Evolutionary conservation across 2,329 filamentous ascomycete species (phyloP), one percentile per base, ranked within the genome.

Genomic region (Penicillium verrucosum): DNA sequence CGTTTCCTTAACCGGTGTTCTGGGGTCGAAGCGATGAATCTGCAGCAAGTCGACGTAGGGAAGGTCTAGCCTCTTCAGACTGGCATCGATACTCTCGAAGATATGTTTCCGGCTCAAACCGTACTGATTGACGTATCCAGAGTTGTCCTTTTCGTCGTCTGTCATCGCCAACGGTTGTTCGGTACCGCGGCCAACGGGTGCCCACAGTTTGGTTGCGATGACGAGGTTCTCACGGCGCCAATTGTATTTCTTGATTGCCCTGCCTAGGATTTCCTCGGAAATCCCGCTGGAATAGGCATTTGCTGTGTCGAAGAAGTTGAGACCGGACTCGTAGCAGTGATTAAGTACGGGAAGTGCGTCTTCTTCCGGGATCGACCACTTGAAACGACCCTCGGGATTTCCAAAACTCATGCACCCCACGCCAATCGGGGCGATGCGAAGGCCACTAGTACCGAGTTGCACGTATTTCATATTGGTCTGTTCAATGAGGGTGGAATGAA

Each of bases 71-170:
- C 73, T 70, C 62, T 73, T 51, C 46, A 85, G 65, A 58, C 80
- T 83, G 51, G 73, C 76, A 51, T 88, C 80, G 7, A 88, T 82
- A 0, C 83, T 83, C 59, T 84, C 80, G 60, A 88, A 82, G 61
- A 88, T 84, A 61, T 85, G 81, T 64, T 84, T 85, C n/a, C 85
- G 74, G 49, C 78, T 82, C 37, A 88, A 69, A 0, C 85, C 84
- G 12, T 67, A 68, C 27, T 69, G 61, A 18, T 70, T 70, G 5
- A 68, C 55, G 32, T 68, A 68, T 32, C 66, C 64, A 14, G 51
- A 38, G 14, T 68, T 57, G 27, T 68, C 68, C 1, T 68, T 71
- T 18, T 82, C 70, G 41, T 79, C 73, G 4, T 67, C 59, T 42
- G 72, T 78, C 50, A 75, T 69, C 41, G 75, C 68, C 14, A 67